Conservation (phyloP, 805 yeast species). For the Yarrowia sp. region DNA sequence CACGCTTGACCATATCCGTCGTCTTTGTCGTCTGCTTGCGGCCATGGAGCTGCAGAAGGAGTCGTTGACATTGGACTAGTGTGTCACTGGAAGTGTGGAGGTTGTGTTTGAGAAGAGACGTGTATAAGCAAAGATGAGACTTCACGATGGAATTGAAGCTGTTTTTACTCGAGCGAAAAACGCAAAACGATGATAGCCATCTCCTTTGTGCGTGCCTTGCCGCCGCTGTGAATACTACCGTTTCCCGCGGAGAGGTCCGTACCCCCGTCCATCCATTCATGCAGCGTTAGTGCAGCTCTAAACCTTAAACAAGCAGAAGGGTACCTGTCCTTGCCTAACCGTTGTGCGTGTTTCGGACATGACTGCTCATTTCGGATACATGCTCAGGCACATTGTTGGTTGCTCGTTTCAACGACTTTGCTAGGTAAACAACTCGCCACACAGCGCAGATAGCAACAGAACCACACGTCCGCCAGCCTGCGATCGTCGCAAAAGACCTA, state of each 20-base stretch:
- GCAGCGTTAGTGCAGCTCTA: neutral
- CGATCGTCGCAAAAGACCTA: neutral
- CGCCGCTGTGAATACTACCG: neutral
- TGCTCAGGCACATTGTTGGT: no score
- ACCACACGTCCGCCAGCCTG: no score
- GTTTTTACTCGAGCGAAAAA: neutral
- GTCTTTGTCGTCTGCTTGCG: slow-evolving; percentile 16
- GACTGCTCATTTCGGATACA: neutral
- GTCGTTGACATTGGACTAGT: slow-evolving; percentile 1
- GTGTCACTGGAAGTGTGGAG: neutral
- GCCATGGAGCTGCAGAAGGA: slow-evolving; percentile 9
- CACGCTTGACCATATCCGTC: neutral
- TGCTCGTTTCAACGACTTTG: neutral
- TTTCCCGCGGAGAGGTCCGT: neutral
- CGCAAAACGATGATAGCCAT: neutral
- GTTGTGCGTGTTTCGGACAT: neutral
- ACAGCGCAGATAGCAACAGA: neutral
- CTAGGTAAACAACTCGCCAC: neutral
- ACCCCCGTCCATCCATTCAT: neutral
- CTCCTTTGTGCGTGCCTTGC: neutral
- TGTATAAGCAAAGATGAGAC: neutral
- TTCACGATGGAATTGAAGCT: neutral
- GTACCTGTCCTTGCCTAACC: neutral
- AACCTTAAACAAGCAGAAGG: neutral
- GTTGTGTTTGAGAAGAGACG: neutral